Percentiles rank a stretch among this genome's conserved stretches.
Evolutionary conservation across 2,329 filamentous ascomycete species (phyloP).

Genomic region (Cordyceps javanica): DNA sequence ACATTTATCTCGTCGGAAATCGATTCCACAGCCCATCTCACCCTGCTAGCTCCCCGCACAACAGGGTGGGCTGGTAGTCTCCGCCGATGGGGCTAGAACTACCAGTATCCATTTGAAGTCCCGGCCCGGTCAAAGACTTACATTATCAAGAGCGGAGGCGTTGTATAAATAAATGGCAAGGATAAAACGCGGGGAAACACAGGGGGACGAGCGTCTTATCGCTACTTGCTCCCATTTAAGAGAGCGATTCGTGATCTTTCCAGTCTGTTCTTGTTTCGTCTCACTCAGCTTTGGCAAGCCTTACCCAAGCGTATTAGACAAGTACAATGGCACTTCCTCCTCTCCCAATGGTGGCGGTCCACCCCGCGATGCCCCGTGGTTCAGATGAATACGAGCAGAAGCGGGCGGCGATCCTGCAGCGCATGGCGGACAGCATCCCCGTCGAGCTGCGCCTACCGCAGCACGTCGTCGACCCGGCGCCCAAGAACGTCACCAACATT

Average conservation of each 20-base stretch:
- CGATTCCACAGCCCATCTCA: too few relatives aligned
- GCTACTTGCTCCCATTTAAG: neutral
- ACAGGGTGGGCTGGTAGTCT: too few relatives aligned
- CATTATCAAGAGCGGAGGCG: too few relatives aligned
- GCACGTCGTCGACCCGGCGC: slow-evolving; percentile 21
- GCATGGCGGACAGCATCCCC: slow-evolving; percentile 28
- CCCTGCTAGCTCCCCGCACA: too few relatives aligned
- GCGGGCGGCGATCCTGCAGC: slow-evolving; percentile 21
- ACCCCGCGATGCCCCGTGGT: slow-evolving; percentile 7
- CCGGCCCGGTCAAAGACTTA: too few relatives aligned
- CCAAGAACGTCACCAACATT: slow-evolving; percentile 27
- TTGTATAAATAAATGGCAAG: neutral
- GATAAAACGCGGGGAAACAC: neutral
- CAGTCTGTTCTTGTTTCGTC: neutral
- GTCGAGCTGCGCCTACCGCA: slow-evolving; percentile 22
- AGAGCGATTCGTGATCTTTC: neutral
- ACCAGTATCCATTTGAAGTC: too few relatives aligned
- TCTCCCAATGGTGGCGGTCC: neutral
- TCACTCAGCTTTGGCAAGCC: neutral
- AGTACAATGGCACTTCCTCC: neutral
- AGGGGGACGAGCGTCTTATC: neutral
- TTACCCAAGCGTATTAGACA: neutral
- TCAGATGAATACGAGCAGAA: slow-evolving; percentile 2
- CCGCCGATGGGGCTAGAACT: neutral
- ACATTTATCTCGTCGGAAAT: neutral